These are phyloP conservation scores for Xylaria sp. DNA, from an alignment of 2,329 filamentous ascomycete genomes.

Conservation along the genomic window DNA sequence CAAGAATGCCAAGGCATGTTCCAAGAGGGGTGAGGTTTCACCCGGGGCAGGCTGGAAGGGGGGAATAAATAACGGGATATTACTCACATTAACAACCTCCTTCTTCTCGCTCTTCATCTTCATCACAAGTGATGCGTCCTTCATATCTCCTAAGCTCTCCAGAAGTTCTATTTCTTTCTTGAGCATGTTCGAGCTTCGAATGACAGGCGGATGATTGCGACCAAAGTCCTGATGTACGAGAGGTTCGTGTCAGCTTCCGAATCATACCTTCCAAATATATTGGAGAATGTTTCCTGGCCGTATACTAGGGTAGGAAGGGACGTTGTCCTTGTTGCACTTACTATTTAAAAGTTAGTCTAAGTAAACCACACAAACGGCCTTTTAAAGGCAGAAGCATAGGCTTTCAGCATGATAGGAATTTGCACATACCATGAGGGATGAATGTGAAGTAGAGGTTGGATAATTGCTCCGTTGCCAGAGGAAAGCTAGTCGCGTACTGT, in stretches of 20 bases:
- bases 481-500: conserved; percentile 44
- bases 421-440: conserved; percentile 65
- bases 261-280: not conserved
- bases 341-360: not conserved
- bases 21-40: too few relatives aligned
- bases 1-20: too few relatives aligned
- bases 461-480: conserved; percentile 58
- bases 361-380: not conserved
- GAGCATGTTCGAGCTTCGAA: conserved; percentile 57
- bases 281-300: not conserved
- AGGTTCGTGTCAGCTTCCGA: not conserved
- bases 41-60: too few relatives aligned
- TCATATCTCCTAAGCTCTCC: conserved; percentile 83
- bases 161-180: conserved; percentile 80
- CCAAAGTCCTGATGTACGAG: conserved; percentile 53
- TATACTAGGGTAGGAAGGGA: not conserved
- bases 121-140: conserved; percentile 77
- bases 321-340: not conserved
- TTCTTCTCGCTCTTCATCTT: conserved; percentile 69
- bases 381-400: not conserved
- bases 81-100: conserved; percentile 60
- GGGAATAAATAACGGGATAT: too few relatives aligned
- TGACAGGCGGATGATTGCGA: conserved; percentile 70
- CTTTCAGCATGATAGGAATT: not conserved
- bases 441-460: conserved; percentile 80